These are phyloP conservation scores for Talaromyces verruculosus DNA, from an alignment of 2,329 filamentous ascomycete genomes.

Conservation along the genomic window DNA sequence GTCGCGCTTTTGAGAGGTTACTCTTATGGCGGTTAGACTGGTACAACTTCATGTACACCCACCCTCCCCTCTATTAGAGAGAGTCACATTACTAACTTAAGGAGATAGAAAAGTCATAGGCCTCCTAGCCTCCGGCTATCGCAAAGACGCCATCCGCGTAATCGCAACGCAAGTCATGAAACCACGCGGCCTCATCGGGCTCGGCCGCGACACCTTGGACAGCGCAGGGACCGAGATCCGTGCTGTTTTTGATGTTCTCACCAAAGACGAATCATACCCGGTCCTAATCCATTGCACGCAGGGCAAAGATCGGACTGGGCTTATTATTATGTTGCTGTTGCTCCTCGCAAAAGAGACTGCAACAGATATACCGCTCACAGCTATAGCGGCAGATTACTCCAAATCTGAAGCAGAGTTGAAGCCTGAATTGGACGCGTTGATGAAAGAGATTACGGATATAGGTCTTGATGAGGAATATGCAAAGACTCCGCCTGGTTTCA, in stretches of 20 bases:
- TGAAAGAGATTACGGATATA: conserved; percentile 68
- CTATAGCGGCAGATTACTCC: conserved; percentile 70
- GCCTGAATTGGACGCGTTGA: conserved; percentile 60
- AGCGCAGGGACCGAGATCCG: conserved; percentile 65
- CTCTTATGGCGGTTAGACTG: conserved; percentile 68
- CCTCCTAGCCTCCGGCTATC: conserved; percentile 66
- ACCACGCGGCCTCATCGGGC: conserved; percentile 67
- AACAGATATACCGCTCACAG: conserved; percentile 55
- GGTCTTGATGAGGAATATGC: conserved; percentile 74
- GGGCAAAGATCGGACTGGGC: conserved; percentile 80
- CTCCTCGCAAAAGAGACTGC: not conserved
- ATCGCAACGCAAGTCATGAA: conserved; percentile 70
- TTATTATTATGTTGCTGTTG: conserved; percentile 67
- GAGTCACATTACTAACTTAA: not conserved
- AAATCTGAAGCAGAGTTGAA: conserved; percentile 63
- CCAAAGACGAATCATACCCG: conserved; percentile 57
- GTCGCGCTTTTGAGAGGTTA: conserved; percentile 66
- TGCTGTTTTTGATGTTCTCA: conserved; percentile 67
- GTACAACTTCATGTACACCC: conserved; percentile 59
- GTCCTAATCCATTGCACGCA: conserved; percentile 80
- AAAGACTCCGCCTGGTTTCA: conserved; percentile 63
- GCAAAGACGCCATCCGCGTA: conserved; percentile 67
- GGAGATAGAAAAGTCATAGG: conserved; percentile 57
- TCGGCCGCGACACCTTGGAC: conserved; percentile 69
- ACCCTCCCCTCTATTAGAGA: too few relatives aligned